Percentiles rank a stretch among this genome's conserved stretches.
phyloP scores from a whole-genome alignment of 2,329 filamentous ascomycete species.

The Monosporascus sp. region DNA sequence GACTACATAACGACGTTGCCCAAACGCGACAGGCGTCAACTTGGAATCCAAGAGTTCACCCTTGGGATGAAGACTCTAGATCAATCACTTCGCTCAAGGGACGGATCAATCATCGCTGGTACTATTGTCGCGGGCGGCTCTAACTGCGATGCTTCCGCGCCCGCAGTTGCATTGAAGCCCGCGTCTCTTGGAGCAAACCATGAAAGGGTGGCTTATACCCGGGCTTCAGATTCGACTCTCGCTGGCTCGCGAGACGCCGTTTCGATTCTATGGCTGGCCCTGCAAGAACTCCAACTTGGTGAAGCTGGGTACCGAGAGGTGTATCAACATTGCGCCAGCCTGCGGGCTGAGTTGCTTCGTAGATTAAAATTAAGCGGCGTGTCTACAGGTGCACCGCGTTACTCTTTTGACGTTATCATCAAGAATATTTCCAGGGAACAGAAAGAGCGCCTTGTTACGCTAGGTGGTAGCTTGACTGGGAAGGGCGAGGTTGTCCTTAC shows the following conservation, averaged over 20 bases:
- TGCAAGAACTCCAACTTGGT: constrained; percentile 6
- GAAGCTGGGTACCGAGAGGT: background rate
- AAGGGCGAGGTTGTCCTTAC: background rate
- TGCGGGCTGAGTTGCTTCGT: background rate
- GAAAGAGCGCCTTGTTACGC: background rate
- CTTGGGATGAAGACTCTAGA: background rate
- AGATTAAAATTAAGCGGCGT: background rate
- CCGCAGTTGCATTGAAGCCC: constrained; percentile 8
- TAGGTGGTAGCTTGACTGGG: background rate
- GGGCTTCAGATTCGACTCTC: constrained; percentile 6
- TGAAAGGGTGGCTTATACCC: constrained; percentile 3
- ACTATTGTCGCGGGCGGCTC: constrained; percentile 7
- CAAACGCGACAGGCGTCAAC: background rate
- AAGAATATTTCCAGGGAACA: background rate
- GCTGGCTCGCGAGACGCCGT: constrained; percentile 10
- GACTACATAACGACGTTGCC: constrained; percentile 7
- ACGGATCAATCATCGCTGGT: constrained; percentile 4
- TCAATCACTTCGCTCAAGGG: background rate
- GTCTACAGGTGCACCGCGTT: background rate
- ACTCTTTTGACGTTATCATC: constrained; percentile 3
- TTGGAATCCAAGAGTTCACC: background rate
- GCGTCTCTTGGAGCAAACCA: constrained; percentile 1
- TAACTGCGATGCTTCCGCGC: constrained; percentile 1
- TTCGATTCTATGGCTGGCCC: constrained; percentile 2
- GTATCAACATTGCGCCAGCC: background rate